Percentiles rank a stretch among this genome's conserved stretches.
Conservation (phyloP, 352 stramenopile species). For the Globisporangium abappressorium region DNA sequence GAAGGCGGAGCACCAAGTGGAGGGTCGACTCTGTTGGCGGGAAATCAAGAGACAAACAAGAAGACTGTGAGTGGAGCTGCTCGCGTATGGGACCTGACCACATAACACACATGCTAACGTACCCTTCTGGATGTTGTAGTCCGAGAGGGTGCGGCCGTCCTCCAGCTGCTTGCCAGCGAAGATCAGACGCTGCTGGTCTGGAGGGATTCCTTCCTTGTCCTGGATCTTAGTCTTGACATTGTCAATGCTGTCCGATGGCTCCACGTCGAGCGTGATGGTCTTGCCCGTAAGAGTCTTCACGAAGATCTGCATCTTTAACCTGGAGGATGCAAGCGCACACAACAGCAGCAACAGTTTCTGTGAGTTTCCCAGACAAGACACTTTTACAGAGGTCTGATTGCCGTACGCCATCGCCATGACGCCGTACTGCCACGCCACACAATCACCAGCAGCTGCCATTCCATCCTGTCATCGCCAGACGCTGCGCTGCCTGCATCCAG, state of each 20-base stretch:
- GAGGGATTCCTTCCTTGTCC: slow-evolving; percentile 92
- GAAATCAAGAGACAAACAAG: neutral
- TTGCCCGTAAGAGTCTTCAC: slow-evolving; percentile 98
- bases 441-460: neutral
- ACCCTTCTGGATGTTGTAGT: slow-evolving; percentile 96
- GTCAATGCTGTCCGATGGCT: slow-evolving; percentile 97
- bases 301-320: slow-evolving; percentile 95
- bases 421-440: neutral
- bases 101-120: neutral
- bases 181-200: slow-evolving; percentile 96
- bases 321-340: slow-evolving; percentile 7
- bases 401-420: neutral
- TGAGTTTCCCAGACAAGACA: too few relatives aligned
- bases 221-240: slow-evolving; percentile 98
- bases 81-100: neutral
- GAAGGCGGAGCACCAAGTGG: slow-evolving; percentile 94
- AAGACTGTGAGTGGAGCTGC: neutral
- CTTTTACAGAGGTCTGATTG: neutral
- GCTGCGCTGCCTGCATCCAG: neutral
- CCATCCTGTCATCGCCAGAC: neutral
- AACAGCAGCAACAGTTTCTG: neutral
- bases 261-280: slow-evolving; percentile 96
- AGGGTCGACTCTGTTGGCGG: slow-evolving; percentile 88
- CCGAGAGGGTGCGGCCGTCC: slow-evolving; percentile 91
- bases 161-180: slow-evolving; percentile 99